These are phyloP conservation scores for Chrysoporthe austroafricana DNA, from an alignment of 2,329 filamentous ascomycete genomes.

Conservation along the genomic window DNA sequence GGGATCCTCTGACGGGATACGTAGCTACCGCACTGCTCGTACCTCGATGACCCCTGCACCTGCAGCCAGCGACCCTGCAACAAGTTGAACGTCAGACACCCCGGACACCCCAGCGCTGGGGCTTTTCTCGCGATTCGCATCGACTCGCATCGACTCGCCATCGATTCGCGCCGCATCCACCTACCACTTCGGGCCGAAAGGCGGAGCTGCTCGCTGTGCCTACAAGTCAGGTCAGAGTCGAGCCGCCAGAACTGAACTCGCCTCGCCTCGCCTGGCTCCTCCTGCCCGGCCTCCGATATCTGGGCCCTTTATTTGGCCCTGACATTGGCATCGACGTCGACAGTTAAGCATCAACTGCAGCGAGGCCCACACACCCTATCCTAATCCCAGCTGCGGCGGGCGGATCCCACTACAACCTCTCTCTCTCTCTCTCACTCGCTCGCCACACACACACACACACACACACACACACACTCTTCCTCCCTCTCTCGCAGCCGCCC, in stretches of 20 bases:
- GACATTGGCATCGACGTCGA: conserved; percentile 1
- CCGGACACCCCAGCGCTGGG: neutral
- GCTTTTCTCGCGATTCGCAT: conserved; percentile 1
- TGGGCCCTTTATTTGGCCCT: neutral
- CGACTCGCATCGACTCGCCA: conserved; percentile 11
- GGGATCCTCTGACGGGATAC: conserved; percentile 9
- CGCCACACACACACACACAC: too few species aligned
- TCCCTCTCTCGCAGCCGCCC: neutral
- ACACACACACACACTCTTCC: too few species aligned
- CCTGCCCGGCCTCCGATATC: neutral
- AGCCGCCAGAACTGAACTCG: conserved; percentile 5
- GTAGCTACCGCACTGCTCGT: neutral
- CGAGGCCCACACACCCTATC: neutral
- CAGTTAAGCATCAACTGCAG: neutral
- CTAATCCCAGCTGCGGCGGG: neutral
- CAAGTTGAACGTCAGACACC: conserved; percentile 14
- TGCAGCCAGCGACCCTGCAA: conserved; percentile 7
- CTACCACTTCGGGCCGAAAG: conserved; percentile 14
- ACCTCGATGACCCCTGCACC: conserved; percentile 13
- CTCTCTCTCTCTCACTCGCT: neutral
- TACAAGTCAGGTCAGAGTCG: neutral
- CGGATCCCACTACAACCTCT: neutral
- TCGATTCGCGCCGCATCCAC: conserved; percentile 5
- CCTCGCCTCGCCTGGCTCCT: neutral
- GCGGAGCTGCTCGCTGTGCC: conserved; percentile 4